These are phyloP conservation scores for Chimonanthus salicifolius DNA, from an alignment of 164 flowering plant genomes.

Conservation along the genomic window DNA sequence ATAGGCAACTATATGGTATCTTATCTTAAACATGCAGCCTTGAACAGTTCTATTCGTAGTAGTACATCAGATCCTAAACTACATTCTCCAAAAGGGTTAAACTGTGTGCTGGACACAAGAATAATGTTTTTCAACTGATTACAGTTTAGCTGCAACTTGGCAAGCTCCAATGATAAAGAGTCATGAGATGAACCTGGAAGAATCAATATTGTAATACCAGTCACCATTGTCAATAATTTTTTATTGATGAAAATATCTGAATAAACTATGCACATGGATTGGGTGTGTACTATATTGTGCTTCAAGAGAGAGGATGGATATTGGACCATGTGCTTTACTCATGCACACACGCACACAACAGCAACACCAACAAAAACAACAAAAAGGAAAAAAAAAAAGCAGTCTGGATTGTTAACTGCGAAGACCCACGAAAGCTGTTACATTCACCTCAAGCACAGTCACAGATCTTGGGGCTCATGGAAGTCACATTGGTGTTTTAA, in stretches of 20 bases:
- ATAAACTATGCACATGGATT: background rate
- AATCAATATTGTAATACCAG: slow-evolving; percentile 5
- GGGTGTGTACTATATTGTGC: background rate
- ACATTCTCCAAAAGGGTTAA: too few relatives aligned
- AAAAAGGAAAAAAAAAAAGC: background rate
- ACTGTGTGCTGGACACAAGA: too few relatives aligned
- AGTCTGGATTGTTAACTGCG: background rate
- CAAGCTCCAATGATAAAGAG: too few relatives aligned
- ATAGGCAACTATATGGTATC: too few relatives aligned
- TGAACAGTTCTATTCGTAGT: too few relatives aligned
- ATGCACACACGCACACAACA: background rate
- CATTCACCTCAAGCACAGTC: background rate
- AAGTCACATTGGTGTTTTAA: too few relatives aligned
- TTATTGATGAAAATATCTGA: background rate
- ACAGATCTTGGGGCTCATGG: too few relatives aligned
- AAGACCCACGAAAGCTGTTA: background rate
- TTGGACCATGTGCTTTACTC: background rate
- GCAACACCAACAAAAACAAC: background rate
- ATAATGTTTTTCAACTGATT: too few relatives aligned
- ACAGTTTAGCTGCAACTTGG: too few relatives aligned
- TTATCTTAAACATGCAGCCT: too few relatives aligned
- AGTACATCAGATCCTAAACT: too few relatives aligned
- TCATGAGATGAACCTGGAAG: background rate
- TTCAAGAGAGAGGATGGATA: too few relatives aligned
- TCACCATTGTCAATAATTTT: background rate